These are phyloP conservation scores for Xylariaceae sp. DNA, from an alignment of 2,329 filamentous ascomycete genomes.

Conservation along the genomic window DNA sequence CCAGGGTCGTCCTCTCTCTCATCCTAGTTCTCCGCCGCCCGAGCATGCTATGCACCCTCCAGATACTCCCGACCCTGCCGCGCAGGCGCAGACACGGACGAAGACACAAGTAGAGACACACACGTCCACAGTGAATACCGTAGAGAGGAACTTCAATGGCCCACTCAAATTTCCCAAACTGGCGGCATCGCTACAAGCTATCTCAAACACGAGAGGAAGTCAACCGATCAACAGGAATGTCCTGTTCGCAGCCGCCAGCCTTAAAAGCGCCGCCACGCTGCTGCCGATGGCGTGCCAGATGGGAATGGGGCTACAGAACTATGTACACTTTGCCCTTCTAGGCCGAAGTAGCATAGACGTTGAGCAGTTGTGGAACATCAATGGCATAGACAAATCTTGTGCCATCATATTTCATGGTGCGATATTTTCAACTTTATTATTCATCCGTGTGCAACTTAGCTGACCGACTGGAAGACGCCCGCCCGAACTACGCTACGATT, in stretches of 20 bases:
- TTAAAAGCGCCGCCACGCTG: constrained; percentile 74
- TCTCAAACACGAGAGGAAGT: constrained; percentile 60
- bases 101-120: neutral
- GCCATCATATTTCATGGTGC: constrained; percentile 66
- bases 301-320: constrained; percentile 70
- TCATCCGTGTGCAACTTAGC: constrained; percentile 13
- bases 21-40: constrained; percentile 4
- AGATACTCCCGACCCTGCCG: constrained; percentile 11
- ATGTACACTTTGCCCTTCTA: constrained; percentile 83
- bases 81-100: constrained; percentile 4
- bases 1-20: constrained; percentile 20
- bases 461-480: constrained; percentile 64
- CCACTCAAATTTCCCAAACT: constrained; percentile 73
- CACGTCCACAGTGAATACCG: constrained; percentile 6
- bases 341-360: constrained; percentile 74
- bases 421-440: constrained; percentile 22
- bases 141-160: constrained; percentile 67
- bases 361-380: constrained; percentile 74
- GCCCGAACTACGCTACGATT: constrained; percentile 73
- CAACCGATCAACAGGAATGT: constrained; percentile 69
- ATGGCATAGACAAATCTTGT: constrained; percentile 78
- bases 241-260: constrained; percentile 77
- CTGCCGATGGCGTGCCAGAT: constrained; percentile 89
- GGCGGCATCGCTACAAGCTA: constrained; percentile 65
- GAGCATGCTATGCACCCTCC: constrained; percentile 9